Conservation (phyloP, 1,284 basidiomycete genomes). For the Moniliophthora roreri region DNA sequence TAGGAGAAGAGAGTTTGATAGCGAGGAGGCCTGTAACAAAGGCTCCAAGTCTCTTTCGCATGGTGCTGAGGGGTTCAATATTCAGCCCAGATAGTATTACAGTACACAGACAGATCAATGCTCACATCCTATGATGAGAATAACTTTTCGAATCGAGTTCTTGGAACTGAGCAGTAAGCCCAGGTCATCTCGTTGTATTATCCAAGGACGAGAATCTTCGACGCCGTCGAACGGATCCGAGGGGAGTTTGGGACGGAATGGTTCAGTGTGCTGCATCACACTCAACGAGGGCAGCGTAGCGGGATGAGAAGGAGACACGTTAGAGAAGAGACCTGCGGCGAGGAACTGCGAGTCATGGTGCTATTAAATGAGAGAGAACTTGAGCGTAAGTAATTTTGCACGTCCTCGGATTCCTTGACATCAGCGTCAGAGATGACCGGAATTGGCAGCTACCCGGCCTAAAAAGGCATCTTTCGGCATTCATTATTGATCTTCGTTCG, state of each 20-base stretch:
- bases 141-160: neutral
- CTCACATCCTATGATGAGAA: conserved; percentile 8
- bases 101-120: neutral
- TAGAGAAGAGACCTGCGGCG: no score
- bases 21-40: neutral
- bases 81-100: neutral
- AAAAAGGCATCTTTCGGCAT: no score
- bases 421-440: no score
- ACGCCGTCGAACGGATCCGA: conserved; percentile 5
- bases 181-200: neutral
- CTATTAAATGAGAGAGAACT: no score
- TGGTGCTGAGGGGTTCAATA: neutral
- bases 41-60: neutral
- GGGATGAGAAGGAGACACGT: no score
- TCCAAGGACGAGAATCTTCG: conserved; percentile 1
- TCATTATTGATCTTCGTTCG: no score
- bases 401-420: no score
- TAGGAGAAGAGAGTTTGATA: conserved; percentile 3
- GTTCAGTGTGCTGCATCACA: no score
- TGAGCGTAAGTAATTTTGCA: no score
- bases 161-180: neutral
- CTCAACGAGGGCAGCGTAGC: no score
- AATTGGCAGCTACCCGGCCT: no score
- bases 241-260: conserved; percentile 7
- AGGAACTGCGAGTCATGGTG: no score